Evolutionary conservation across 129 eudicot genomes (phyloP), one percentile per base, ranked within the genome.

Genomic region (Chrysanthemum makinoi): DNA sequence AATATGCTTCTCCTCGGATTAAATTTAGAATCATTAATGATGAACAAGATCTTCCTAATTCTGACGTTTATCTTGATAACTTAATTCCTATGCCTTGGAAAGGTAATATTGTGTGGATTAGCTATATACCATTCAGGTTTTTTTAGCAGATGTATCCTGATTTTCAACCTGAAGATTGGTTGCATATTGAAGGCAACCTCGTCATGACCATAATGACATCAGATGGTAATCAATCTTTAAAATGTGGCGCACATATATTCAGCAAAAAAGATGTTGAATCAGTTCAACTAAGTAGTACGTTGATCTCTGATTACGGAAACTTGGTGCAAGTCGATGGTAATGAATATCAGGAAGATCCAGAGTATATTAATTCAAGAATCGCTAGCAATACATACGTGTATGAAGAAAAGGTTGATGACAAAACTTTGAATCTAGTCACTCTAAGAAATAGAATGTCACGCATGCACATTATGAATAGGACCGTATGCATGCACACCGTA

Each of bases 131-230:
- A 6, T 56, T 71, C 1, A 5, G 44, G 44, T 58, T 57, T 44
- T 71, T 71, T 20, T 18, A 71, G 75, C 22, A 71, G 48, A 58
- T 58, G 66, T 44, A 71, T 58, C 54, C 58, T 20, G 66, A 44
- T 19, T 24, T 57, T 13, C 66, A 58, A 43, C 66, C 50, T 43
- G 65, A 71, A 57, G 66, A 71, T 43, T 71, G 75, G 75, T 57
- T 24, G 6, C 67, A 57, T 57, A 46, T 71, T 44, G 66, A 58
- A 71, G 75, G 75, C 11, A 58, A 58, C 43, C 75, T 71, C 24
- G 46, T 19, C 44, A 57, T 70, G 55, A 43, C 43, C 18, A 0
- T 70, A 56, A 58, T 33, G 30, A 39, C 22, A 56, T 0, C 24
- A 3, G 62, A 69, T 58, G 20, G 24, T 43, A 11, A 20, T 18